Evolutionary conservation across 1,284 basidiomycete species (phyloP).

Genomic region (Schizophyllum amplum): DNA sequence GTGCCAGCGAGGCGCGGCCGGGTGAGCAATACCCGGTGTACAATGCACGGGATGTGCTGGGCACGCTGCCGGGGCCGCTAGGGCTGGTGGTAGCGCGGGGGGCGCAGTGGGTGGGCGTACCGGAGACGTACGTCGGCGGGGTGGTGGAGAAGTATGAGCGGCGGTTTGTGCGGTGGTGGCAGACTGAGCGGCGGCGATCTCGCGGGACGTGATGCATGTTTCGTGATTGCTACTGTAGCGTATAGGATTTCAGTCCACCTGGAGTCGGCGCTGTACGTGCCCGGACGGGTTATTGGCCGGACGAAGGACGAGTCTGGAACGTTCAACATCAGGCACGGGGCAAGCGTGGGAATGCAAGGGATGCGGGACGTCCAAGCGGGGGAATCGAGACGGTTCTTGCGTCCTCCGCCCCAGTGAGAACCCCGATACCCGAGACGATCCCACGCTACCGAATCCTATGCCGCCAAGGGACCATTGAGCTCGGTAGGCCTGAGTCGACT

Average conservation of each 20-base stretch:
- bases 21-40: slow-evolving; percentile 55
- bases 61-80: slow-evolving; percentile 43
- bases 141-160: slow-evolving; percentile 57
- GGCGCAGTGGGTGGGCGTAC: slow-evolving; percentile 44
- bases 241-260: neutral
- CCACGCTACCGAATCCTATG: too few relatives aligned
- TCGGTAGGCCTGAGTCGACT: too few relatives aligned
- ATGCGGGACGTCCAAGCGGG: neutral
- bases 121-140: slow-evolving; percentile 35
- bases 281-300: neutral
- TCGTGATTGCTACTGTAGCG: neutral
- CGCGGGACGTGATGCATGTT: neutral
- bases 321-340: neutral
- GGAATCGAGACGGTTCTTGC: neutral
- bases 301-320: neutral
- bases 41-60: slow-evolving; percentile 48
- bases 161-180: slow-evolving; percentile 45
- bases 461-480: too few relatives aligned
- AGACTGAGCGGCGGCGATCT: neutral
- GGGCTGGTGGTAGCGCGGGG: slow-evolving; percentile 38
- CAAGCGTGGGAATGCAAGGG: neutral
- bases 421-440: too few relatives aligned
- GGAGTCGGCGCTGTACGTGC: neutral
- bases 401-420: too few relatives aligned
- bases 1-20: slow-evolving; percentile 27